These are phyloP conservation scores for Blastobotrys americana DNA, from an alignment of 805 yeast species.

Conservation along the genomic window DNA sequence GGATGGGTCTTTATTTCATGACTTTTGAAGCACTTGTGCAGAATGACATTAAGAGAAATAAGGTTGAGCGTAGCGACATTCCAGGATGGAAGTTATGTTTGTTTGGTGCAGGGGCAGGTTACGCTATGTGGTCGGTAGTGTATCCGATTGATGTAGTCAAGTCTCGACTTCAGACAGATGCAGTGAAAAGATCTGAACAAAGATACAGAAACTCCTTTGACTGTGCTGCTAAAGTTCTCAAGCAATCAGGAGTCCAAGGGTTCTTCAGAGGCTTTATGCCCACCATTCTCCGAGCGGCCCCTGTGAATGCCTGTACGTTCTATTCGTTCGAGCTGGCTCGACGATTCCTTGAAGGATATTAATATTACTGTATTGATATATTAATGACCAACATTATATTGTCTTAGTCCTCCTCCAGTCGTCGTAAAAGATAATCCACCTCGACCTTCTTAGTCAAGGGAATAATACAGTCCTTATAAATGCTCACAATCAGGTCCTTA, in stretches of 20 bases:
- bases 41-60: conserved; percentile 45
- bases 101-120: conserved; percentile 89
- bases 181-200: conserved; percentile 51
- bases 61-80: conserved; percentile 56
- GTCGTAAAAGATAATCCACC: conserved; percentile 77
- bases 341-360: conserved; percentile 24
- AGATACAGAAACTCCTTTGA: conserved; percentile 50
- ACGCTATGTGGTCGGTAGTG: conserved; percentile 74
- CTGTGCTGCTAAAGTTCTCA: conserved; percentile 49
- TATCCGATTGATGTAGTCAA: conserved; percentile 91
- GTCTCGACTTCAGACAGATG: conserved; percentile 77
- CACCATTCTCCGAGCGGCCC: conserved; percentile 92
- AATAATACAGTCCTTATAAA: conserved; percentile 82
- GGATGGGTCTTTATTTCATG: conserved; percentile 78
- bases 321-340: conserved; percentile 87
- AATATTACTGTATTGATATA: no score
- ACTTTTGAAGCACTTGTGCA: conserved; percentile 85
- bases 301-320: conserved; percentile 96
- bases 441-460: conserved; percentile 95
- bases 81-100: conserved; percentile 82
- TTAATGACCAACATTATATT: no score
- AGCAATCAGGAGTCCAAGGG: conserved; percentile 61
- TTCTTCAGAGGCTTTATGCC: conserved; percentile 90
- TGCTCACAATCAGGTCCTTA: conserved; percentile 72
- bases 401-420: conserved; percentile 63